phyloP scores from a whole-genome alignment of 2,329 filamentous ascomycete genomes.

The Fusarium coffeatum region DNA sequence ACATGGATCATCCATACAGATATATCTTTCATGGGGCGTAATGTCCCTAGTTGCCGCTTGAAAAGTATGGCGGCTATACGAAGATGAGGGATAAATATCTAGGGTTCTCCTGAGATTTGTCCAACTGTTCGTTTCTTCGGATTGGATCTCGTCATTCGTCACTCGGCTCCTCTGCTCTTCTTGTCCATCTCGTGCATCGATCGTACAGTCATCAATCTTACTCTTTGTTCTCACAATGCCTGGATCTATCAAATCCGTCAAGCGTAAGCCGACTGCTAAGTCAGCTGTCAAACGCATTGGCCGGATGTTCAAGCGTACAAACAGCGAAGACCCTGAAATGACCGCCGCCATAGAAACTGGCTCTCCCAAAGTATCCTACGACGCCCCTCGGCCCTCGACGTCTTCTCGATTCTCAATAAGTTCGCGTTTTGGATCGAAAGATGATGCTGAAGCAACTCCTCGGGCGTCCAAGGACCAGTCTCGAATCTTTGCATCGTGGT shows the following conservation, averaged over 20 bases:
- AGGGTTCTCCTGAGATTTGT: background rate
- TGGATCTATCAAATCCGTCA: constrained; percentile 34
- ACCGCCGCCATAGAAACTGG: background rate
- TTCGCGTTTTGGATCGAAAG: constrained; percentile 29
- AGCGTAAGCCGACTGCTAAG: constrained; percentile 30
- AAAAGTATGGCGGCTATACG: background rate
- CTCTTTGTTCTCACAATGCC: constrained; percentile 9
- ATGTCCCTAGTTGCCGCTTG: constrained; percentile 5
- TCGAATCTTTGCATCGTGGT: constrained; percentile 18
- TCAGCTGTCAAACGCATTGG: constrained; percentile 38
- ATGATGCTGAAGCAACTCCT: constrained; percentile 17
- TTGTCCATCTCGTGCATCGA: background rate
- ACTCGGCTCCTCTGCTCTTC: background rate
- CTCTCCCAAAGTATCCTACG: constrained; percentile 21
- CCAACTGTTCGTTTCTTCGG: background rate
- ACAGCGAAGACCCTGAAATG: constrained; percentile 22
- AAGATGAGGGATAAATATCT: constrained; percentile 31
- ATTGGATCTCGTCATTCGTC: background rate
- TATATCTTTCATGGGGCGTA: constrained; percentile 19
- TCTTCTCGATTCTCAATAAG: constrained; percentile 35
- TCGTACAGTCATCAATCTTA: background rate
- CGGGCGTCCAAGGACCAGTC: constrained; percentile 15
- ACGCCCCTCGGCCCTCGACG: constrained; percentile 19
- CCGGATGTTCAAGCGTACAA: constrained; percentile 35
- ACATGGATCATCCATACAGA: constrained; percentile 39